phyloP scores from a whole-genome alignment of 1,284 basidiomycete species.

The Ustilago trichophora region DNA sequence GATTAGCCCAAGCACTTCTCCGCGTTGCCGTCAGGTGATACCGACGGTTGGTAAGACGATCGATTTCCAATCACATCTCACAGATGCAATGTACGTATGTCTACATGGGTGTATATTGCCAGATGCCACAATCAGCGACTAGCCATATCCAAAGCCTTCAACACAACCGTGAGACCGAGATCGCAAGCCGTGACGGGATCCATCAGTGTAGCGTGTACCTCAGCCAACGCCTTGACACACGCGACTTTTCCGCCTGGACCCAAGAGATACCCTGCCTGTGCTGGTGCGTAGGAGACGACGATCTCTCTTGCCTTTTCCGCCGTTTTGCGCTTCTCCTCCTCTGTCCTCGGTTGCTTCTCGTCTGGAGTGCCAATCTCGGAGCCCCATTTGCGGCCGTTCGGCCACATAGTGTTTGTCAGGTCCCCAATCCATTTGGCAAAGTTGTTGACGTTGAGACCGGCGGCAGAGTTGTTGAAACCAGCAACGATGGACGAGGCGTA shows the following conservation, averaged over 20 bases:
- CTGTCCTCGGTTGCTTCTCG: constrained; percentile 22
- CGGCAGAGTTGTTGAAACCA: constrained; percentile 56
- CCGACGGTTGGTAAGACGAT: no score
- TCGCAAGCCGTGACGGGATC: constrained; percentile 51
- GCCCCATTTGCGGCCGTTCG: constrained; percentile 40
- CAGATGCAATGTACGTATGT: no score
- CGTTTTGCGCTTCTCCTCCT: constrained; percentile 47
- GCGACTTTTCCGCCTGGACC: constrained; percentile 61
- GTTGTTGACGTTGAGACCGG: constrained; percentile 47
- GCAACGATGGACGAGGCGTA: constrained; percentile 60
- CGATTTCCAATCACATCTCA: no score
- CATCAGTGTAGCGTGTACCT: constrained; percentile 55
- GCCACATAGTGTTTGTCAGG: constrained; percentile 60
- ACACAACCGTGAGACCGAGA: constrained; percentile 48
- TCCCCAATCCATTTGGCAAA: constrained; percentile 55
- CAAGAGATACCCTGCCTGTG: constrained; percentile 60
- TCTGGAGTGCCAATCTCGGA: constrained; percentile 22
- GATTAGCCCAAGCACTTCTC: no score
- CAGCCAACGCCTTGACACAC: constrained; percentile 55
- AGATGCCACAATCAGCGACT: constrained; percentile 39
- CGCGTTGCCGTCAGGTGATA: no score
- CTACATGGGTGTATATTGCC: no score
- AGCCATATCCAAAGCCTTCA: constrained; percentile 56
- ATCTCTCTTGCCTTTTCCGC: constrained; percentile 54
- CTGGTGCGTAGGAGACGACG: constrained; percentile 61